phyloP scores from a whole-genome alignment of 164 flowering plant genomes.

The Litsea cubeba region DNA sequence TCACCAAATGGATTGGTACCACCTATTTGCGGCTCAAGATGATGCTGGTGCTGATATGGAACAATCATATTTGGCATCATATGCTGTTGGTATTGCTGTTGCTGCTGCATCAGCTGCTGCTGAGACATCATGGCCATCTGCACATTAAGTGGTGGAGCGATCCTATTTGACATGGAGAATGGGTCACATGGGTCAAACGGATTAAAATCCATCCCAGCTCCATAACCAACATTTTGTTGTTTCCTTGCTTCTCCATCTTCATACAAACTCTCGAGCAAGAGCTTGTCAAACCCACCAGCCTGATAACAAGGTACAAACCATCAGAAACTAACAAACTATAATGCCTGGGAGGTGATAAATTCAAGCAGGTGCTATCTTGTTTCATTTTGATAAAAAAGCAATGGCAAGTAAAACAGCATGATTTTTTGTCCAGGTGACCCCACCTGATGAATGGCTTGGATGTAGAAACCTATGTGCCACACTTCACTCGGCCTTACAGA shows the following conservation, averaged over 20 bases:
- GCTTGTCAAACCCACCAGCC: conserved; percentile 91
- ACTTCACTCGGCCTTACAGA: too few species aligned
- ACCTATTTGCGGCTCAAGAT: conserved; percentile 34
- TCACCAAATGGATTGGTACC: conserved; percentile 80
- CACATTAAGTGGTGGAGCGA: conserved; percentile 74
- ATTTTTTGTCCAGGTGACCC: too few species aligned
- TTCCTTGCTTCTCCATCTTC: conserved; percentile 68
- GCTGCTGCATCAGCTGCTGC: conserved; percentile 43
- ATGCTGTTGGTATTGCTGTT: conserved; percentile 50
- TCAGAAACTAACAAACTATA: background rate
- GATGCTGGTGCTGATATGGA: conserved; percentile 27
- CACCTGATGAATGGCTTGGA: too few species aligned
- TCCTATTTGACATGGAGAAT: conserved; percentile 55
- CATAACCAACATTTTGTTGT: conserved; percentile 60
- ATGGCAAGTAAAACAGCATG: too few species aligned
- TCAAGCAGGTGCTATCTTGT: too few species aligned
- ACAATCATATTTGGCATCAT: conserved; percentile 25
- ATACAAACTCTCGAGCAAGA: conserved; percentile 86
- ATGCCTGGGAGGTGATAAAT: too few species aligned
- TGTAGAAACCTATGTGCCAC: too few species aligned
- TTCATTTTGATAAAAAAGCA: too few species aligned
- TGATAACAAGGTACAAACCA: conserved; percentile 11
- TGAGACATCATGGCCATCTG: conserved; percentile 72
- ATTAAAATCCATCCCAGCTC: conserved; percentile 30
- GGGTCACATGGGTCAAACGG: conserved; percentile 60